These are phyloP conservation scores for Labyrinthula sp. DNA, from an alignment of 352 stramenopile species.

Conservation along the genomic window DNA sequence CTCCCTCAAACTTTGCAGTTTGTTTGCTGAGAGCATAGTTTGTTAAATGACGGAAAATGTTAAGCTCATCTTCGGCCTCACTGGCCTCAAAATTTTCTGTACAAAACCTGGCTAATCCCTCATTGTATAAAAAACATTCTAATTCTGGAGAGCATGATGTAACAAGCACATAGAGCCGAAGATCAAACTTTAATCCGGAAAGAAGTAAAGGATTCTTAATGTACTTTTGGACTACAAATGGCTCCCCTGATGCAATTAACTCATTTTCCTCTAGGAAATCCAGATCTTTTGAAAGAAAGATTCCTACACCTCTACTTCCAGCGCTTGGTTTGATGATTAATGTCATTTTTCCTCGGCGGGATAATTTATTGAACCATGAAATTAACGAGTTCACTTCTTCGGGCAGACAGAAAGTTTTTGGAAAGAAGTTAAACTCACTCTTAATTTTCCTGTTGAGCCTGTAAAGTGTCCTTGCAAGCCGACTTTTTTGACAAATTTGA, in stretches of 20 bases:
- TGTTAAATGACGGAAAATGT: slow-evolving; percentile 66
- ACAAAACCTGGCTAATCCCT: slow-evolving; percentile 70
- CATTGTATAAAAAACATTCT: slow-evolving; percentile 73
- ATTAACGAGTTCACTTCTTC: slow-evolving; percentile 8
- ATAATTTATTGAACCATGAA: slow-evolving; percentile 7
- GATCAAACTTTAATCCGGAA: slow-evolving; percentile 65
- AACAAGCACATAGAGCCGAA: slow-evolving; percentile 74
- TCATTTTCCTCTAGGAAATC: slow-evolving; percentile 20
- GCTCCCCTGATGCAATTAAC: slow-evolving; percentile 36
- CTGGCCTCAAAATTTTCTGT: slow-evolving; percentile 47
- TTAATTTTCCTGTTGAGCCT: slow-evolving; percentile 1
- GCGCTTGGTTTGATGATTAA: slow-evolving; percentile 23
- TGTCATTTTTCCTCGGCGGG: slow-evolving; percentile 3
- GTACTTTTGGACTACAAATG: slow-evolving; percentile 66
- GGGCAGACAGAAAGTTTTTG: slow-evolving; percentile 13
- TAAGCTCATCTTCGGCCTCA: slow-evolving; percentile 45
- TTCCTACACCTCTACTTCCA: slow-evolving; percentile 18
- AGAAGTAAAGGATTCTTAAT: slow-evolving; percentile 58
- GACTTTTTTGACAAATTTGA: slow-evolving; percentile 28
- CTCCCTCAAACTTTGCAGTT: slow-evolving; percentile 1
- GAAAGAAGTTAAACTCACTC: slow-evolving; percentile 17
- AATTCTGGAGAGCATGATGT: slow-evolving; percentile 65
- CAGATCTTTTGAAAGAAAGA: slow-evolving; percentile 27
- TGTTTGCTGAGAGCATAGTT: slow-evolving; percentile 77
- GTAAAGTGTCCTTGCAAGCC: slow-evolving; percentile 11